Evolutionary conservation across 768 basidiomycete species (phyloP), one percentile per base, ranked within the genome.

Genomic region (Strobilomyces dryophilus): DNA sequence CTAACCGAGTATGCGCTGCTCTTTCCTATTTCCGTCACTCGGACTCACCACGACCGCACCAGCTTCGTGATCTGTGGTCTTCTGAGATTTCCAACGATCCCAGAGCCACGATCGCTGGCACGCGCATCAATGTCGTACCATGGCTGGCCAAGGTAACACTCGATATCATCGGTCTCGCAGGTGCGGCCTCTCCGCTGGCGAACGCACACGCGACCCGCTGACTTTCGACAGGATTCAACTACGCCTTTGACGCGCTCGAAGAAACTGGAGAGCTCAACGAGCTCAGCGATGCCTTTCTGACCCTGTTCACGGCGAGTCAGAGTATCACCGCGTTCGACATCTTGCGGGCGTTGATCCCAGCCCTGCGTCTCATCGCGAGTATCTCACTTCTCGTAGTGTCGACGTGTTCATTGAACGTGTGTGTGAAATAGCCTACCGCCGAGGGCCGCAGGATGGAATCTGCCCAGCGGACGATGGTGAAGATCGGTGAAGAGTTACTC

Each of bases 1-100:
- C 84, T 31, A 14, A 24, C 12, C 47, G 21, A 4, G 57, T 59
- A 7, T 24, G 29, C 26, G 27, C 14, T n/a, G 15, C 39, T 7
- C 7, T 24, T 20, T 14, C 18, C 29, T 12, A 15, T 37, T 49
- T 36, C 21, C 15, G 31, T 32, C 26, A 2, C 7, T 15, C 14
- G 6, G 6, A 41, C 18, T 42, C 8, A 40, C 9, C 4, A 8
- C 4, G 1, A 17, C 10, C 29, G 1, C 35, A 17, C 20, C 12
- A 59, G 78, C 71, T 83, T n/a, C 73, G 80, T 39, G 80, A 83
- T 51, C 56, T 77, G 43, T 79, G 74, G 79, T 58, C 56, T 0
- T 45, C 59, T 1, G 71, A 79, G 54, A 67, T 72, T 20, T 50
- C 61, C 18, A 57, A 49, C 14, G 54, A 71, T 45, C 64, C 61